Evolutionary conservation across 1,139 yeast species (phyloP), one percentile per base, ranked within the genome.

Genomic region (Protomyces pachydermus): DNA sequence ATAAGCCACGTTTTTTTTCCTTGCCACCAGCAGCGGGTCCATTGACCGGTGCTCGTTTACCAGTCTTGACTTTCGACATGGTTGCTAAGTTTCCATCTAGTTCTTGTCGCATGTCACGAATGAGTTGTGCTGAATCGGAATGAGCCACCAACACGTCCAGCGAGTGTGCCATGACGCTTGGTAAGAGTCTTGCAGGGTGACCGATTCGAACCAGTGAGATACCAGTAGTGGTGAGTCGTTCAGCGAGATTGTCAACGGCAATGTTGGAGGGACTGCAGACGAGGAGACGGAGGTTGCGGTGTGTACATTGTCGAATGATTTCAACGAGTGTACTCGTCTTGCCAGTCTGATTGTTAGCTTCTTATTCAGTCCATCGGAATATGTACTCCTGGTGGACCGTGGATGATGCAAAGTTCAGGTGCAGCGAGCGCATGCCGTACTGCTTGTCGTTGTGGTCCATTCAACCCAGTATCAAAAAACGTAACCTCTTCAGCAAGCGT

Each of bases 251-350:
- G 74, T 93, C 71, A 0, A 91, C 97, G 0, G 97, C 85, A n/a
- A 91, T 86, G 72, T 93, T 93, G 0, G 98, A 91, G 0, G 98
- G 96, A 0, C 97, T 98, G 76, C 98, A 91, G 0, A 93, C 95
- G 51, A 93, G 77, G 0, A 93, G 86, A 61, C 93, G 78, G 69
- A 87, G 85, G 8, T 85, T 84, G 14, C 77, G 76, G 16, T 78
- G 78, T 0, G 86, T 81, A 64, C 90, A 76, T 72, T 91, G 97
- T 58, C 87, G 82, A 50, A 91, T 86, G 10, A 89, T 76, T 71
- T 93, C 98, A n/a, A 91, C 84, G 8, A 93, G 71, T 0, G 98
- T 91, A 68, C 86, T 86, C 0, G 98, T 93, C 71, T 86, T 86
- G 18, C 91, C 91, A 0, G 91, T 86, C 67, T 66, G 42, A 28